These are phyloP conservation scores for Astraeus odoratus DNA, from an alignment of 768 basidiomycete genomes.

Conservation along the genomic window DNA sequence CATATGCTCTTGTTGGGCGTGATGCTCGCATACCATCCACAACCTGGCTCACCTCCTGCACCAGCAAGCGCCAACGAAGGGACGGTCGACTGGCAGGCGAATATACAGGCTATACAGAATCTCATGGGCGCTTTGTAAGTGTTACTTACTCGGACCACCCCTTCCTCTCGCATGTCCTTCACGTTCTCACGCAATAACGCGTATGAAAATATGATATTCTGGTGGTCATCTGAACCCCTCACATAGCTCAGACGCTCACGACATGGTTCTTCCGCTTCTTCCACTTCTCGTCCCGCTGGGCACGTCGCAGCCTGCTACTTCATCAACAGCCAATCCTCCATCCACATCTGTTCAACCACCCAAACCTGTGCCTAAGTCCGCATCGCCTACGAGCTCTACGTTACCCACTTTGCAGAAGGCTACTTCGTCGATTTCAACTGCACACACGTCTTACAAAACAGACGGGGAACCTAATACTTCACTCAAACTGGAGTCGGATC, in stretches of 20 bases:
- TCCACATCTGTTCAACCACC: conserved; percentile 9
- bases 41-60: conserved; percentile 25
- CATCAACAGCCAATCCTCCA: not conserved
- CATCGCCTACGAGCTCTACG: conserved; percentile 33
- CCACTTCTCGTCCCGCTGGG: conserved; percentile 11
- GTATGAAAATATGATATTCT: not conserved
- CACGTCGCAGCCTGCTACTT: conserved; percentile 31
- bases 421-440: not conserved
- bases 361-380: conserved; percentile 27
- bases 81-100: conserved; percentile 76
- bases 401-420: conserved; percentile 7
- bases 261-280: conserved; percentile 42
- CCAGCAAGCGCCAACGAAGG: conserved; percentile 47
- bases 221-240: not conserved
- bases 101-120: conserved; percentile 86
- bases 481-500: not conserved
- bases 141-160: not conserved
- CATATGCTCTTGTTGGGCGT: conserved; percentile 54
- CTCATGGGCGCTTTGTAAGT: conserved; percentile 80
- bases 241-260: conserved; percentile 55
- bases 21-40: conserved; percentile 60
- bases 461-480: not conserved
- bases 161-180: no score
- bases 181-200: not conserved
- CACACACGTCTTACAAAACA: not conserved